Conservation (phyloP, 352 stramenopile species). For the Aphanomyces euteiches region DNA sequence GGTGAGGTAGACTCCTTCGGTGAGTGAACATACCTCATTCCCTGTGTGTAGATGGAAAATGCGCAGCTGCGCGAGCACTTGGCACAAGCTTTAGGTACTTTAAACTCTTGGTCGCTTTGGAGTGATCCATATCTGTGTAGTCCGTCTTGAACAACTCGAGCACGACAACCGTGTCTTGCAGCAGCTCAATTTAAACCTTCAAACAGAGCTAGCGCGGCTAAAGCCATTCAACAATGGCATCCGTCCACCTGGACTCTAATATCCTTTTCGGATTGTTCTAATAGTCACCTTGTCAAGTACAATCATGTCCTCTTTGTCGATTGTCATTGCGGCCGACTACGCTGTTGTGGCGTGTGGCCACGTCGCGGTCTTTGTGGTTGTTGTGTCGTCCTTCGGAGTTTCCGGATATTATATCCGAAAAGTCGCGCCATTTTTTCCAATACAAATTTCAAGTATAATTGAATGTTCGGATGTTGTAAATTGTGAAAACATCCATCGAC, state of each 20-base stretch:
- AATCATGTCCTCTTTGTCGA: not conserved
- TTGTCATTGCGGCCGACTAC: not conserved
- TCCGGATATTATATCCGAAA: too few relatives aligned
- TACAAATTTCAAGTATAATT: too few relatives aligned
- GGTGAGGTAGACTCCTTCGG: constrained; percentile 9
- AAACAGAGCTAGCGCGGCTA: constrained; percentile 10
- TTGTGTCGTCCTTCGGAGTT: too few relatives aligned
- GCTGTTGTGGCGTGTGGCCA: not conserved
- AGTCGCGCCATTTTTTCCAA: too few relatives aligned
- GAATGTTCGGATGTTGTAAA: too few relatives aligned
- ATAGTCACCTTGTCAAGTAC: constrained; percentile 12
- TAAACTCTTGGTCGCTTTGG: not conserved
- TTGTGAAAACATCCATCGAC: too few relatives aligned
- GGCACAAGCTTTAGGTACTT: constrained; percentile 12
- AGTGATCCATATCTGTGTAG: constrained; percentile 2
- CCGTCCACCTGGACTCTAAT: constrained; percentile 23
- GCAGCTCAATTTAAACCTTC: constrained; percentile 28
- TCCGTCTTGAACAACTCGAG: constrained; percentile 23
- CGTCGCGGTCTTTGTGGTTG: too few relatives aligned
- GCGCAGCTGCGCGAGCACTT: constrained; percentile 18
- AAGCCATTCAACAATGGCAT: not conserved
- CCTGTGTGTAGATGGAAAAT: constrained; percentile 21
- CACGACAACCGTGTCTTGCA: constrained; percentile 26
- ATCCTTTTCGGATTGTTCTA: not conserved
- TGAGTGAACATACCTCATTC: not conserved